Percentiles rank a stretch among this genome's conserved stretches.
Conservation (phyloP, 768 basidiomycete species). For the Amanita inopinata region DNA sequence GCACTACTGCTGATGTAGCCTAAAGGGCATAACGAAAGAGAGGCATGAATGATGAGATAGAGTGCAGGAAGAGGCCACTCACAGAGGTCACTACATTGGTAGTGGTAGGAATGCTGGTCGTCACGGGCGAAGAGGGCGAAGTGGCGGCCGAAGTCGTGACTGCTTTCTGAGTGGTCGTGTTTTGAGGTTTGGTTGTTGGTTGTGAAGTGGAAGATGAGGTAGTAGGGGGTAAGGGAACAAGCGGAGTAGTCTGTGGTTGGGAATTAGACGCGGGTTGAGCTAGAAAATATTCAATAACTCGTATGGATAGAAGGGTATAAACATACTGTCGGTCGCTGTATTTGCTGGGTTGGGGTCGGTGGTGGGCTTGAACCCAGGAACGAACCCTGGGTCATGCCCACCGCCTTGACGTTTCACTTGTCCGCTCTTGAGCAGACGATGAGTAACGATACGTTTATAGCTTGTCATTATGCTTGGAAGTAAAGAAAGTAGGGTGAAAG, state of each 20-base stretch:
- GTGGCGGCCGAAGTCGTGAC: neutral
- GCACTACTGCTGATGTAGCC: neutral
- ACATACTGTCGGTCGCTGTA: neutral
- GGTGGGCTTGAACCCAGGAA: conserved; percentile 5
- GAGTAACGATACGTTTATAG: neutral
- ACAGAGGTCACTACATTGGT: neutral
- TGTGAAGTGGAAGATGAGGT: neutral
- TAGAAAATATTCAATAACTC: no score
- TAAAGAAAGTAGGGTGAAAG: conserved; percentile 1
- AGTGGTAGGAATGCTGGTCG: neutral
- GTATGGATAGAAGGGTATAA: neutral
- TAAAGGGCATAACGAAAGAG: no score
- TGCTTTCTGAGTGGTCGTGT: no score
- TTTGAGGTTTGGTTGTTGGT: no score
- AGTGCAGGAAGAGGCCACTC: neutral
- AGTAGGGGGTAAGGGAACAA: neutral
- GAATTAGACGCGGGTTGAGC: no score
- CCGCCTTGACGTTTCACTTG: conserved; percentile 1
- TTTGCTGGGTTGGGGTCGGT: neutral
- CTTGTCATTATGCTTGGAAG: neutral
- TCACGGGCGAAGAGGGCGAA: neutral
- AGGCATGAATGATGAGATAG: no score
- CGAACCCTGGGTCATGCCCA: no score
- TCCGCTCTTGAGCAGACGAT: conserved; percentile 1
- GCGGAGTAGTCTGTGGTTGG: neutral